Percentiles rank a stretch among this genome's conserved stretches.
Conservation (phyloP, 2,329 filamentous ascomycete genomes). For the Verticillium klebahnii region DNA sequence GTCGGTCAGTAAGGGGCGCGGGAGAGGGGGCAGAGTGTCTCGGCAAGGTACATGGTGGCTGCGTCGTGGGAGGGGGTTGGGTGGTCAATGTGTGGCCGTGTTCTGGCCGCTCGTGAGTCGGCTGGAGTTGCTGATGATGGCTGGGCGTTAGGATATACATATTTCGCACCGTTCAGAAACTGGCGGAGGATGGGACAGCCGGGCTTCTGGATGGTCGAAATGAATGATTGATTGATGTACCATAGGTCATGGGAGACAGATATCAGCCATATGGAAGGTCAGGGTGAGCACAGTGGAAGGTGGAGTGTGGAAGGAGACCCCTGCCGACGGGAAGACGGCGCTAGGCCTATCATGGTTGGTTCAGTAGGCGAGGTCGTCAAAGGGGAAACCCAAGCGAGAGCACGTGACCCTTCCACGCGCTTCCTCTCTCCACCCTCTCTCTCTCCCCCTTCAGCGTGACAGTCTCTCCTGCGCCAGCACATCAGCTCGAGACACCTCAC, state of each 20-base stretch:
- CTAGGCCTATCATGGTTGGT: not conserved
- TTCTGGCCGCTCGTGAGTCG: not conserved
- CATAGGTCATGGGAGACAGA: not conserved
- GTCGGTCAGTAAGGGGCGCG: not conserved
- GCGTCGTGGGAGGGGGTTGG: not conserved
- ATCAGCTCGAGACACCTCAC: too few species aligned
- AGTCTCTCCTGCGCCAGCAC: too few species aligned
- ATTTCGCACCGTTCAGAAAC: too few species aligned
- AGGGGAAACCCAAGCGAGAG: not conserved
- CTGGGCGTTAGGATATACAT: too few species aligned
- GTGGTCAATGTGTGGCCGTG: not conserved
- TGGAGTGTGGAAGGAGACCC: not conserved
- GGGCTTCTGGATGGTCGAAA: not conserved
- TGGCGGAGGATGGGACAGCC: too few species aligned
- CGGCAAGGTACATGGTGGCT: not conserved
- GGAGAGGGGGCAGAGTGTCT: not conserved
- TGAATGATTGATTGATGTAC: not conserved
- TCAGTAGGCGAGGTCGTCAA: not conserved
- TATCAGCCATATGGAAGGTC: not conserved
- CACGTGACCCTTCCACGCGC: not conserved
- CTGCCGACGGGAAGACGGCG: not conserved
- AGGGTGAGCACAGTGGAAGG: not conserved
- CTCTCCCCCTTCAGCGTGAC: too few species aligned
- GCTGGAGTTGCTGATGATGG: not conserved
- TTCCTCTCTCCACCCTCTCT: too few species aligned